These are phyloP conservation scores for Fusarium duplospermum DNA, from an alignment of 2,329 filamentous ascomycete genomes.

Conservation along the genomic window DNA sequence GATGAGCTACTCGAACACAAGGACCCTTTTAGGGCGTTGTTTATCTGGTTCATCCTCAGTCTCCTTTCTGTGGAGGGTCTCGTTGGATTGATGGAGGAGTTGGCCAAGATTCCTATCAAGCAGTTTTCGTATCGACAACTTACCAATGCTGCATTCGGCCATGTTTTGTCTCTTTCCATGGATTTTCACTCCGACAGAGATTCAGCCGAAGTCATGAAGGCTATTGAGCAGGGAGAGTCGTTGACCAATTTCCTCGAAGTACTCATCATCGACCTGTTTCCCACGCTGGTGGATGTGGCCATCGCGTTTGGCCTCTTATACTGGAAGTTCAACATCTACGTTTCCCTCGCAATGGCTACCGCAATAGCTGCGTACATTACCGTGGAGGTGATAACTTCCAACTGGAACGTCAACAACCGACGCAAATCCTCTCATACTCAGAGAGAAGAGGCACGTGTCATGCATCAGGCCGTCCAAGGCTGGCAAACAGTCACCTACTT, in stretches of 20 bases:
- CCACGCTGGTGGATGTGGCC: constrained; percentile 71
- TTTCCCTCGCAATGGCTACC: constrained; percentile 54
- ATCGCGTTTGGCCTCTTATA: constrained; percentile 72
- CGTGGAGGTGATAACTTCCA: constrained; percentile 48
- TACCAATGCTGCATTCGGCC: constrained; percentile 70
- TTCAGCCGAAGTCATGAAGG: constrained; percentile 72
- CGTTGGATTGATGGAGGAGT: constrained; percentile 26
- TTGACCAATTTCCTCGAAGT: constrained; percentile 70
- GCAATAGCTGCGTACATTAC: constrained; percentile 35
- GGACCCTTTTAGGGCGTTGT: constrained; percentile 33
- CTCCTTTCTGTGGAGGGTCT: constrained; percentile 17
- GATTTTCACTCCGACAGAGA: constrained; percentile 76
- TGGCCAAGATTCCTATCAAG: constrained; percentile 50
- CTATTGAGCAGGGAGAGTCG: constrained; percentile 71
- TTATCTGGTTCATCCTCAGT: constrained; percentile 33
- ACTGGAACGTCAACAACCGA: constrained; percentile 53
- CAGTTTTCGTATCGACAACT: constrained; percentile 64
- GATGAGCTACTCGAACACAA: constrained; percentile 43
- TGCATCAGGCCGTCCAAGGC: constrained; percentile 69
- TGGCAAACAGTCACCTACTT: constrained; percentile 68
- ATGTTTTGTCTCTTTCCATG: constrained; percentile 76
- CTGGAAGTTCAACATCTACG: constrained; percentile 71
- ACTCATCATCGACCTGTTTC: constrained; percentile 68
- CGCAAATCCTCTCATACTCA: constrained; percentile 53
- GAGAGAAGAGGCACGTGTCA: constrained; percentile 62